These are phyloP conservation scores for Alisma plantagoaquatica DNA, from an alignment of 106 monocot genomes.

Conservation along the genomic window DNA sequence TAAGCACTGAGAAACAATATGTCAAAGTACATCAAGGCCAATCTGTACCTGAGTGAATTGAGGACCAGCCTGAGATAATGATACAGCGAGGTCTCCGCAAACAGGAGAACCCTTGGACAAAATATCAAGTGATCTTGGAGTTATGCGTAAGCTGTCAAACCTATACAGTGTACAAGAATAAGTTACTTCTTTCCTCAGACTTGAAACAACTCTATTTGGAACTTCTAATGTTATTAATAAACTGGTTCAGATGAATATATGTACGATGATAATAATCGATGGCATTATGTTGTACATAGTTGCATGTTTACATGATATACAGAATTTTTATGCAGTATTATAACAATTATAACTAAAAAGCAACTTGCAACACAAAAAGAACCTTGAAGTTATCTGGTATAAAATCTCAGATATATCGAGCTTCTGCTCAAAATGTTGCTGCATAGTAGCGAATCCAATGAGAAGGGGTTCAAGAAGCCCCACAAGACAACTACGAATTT, in stretches of 20 bases:
- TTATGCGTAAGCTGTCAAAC: slow-evolving; percentile 97
- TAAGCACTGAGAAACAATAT: slow-evolving; percentile 3
- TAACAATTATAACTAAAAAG: background rate
- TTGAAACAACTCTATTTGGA: background rate
- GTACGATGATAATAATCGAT: too few relatives aligned
- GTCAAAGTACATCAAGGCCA: too few relatives aligned
- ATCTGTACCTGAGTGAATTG: slow-evolving; percentile 99
- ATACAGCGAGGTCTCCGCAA: slow-evolving; percentile 93
- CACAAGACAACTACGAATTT: slow-evolving; percentile 87
- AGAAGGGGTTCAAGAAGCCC: slow-evolving; percentile 97
- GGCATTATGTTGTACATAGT: too few relatives aligned
- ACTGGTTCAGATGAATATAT: too few relatives aligned
- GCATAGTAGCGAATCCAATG: slow-evolving; percentile 98
- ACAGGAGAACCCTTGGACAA: slow-evolving; percentile 88
- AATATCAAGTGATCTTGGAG: slow-evolving; percentile 91
- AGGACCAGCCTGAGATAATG: slow-evolving; percentile 96
- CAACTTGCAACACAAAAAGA: slow-evolving; percentile 1
- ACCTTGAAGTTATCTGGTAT: slow-evolving; percentile 99
- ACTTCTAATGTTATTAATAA: too few relatives aligned
- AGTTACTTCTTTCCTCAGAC: background rate
- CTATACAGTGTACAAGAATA: slow-evolving; percentile 29
- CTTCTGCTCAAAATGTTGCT: slow-evolving; percentile 96
- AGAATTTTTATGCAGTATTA: too few relatives aligned
- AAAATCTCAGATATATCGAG: slow-evolving; percentile 90
- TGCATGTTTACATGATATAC: too few relatives aligned